A percentile compares a stretch with the other conserved stretches of the same genome.
phyloP scores from a whole-genome alignment of 805 yeast genomes.

The Candida caryicola region DNA sequence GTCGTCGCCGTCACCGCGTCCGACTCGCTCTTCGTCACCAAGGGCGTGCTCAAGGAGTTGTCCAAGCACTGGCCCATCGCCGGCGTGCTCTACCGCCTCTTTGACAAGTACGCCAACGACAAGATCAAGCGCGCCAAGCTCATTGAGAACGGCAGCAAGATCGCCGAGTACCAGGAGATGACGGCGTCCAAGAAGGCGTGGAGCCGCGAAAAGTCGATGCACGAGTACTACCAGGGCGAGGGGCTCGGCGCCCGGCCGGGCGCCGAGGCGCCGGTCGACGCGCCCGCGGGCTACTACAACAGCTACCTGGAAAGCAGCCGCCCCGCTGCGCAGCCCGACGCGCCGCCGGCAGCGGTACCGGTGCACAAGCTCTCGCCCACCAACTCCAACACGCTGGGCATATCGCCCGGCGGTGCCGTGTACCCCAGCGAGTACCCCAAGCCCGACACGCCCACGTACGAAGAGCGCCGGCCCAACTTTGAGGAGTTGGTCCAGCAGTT shows the following conservation, averaged over 20 bases:
- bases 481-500: slow-evolving; percentile 35
- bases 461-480: slow-evolving; percentile 14
- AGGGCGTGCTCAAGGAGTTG: slow-evolving; percentile 37
- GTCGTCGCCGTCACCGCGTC: slow-evolving; percentile 42
- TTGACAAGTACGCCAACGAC: slow-evolving; percentile 43
- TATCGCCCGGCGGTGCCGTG: slow-evolving; percentile 27
- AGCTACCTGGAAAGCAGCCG: not conserved
- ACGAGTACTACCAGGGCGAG: slow-evolving; percentile 13
- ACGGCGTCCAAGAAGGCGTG: slow-evolving; percentile 23
- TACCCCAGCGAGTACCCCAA: slow-evolving; percentile 13
- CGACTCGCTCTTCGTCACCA: slow-evolving; percentile 38
- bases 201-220: slow-evolving; percentile 16
- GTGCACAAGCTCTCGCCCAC: slow-evolving; percentile 10
- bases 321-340: not conserved
- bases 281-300: not conserved
- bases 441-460: slow-evolving; percentile 5
- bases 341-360: not conserved
- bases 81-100: slow-evolving; percentile 32
- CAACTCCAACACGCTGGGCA: slow-evolving; percentile 20
- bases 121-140: slow-evolving; percentile 40
- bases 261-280: not conserved
- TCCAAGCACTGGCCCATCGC: slow-evolving; percentile 41
- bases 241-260: slow-evolving; percentile 3
- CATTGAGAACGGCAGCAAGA: slow-evolving; percentile 36
- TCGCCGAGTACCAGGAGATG: slow-evolving; percentile 38